Evolutionary conservation across 306 rosid species (phyloP).

Genomic region (Casuarina glauca): DNA sequence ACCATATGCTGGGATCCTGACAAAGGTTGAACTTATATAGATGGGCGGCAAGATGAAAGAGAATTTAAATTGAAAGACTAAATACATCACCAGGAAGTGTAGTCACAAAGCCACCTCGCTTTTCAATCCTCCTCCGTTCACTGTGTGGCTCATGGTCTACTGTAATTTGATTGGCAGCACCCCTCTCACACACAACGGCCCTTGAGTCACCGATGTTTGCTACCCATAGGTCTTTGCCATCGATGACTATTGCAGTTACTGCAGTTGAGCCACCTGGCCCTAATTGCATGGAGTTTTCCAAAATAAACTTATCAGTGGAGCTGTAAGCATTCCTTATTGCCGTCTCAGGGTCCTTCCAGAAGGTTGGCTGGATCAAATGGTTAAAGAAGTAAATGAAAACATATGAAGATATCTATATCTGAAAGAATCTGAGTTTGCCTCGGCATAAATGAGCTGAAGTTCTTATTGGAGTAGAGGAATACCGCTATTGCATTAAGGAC

Average conservation of each 20-base stretch:
- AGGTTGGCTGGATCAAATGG: slow-evolving; percentile 3
- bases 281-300: slow-evolving; percentile 13
- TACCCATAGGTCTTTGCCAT: slow-evolving; percentile 21
- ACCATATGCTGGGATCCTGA: background rate
- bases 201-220: slow-evolving; percentile 24
- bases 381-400: background rate
- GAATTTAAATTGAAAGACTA: background rate
- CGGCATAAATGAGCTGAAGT: background rate
- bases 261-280: slow-evolving; percentile 28
- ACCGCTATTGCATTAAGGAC: slow-evolving; percentile 1
- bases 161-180: slow-evolving; percentile 13
- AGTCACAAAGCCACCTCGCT: slow-evolving; percentile 25
- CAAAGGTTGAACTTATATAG: background rate
- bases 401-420: background rate
- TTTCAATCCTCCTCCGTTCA: slow-evolving; percentile 22
- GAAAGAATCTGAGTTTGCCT: background rate
- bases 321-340: slow-evolving; percentile 19
- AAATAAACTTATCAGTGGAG: slow-evolving; percentile 17
- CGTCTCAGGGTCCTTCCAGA: slow-evolving; percentile 7
- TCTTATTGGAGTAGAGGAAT: background rate
- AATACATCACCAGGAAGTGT: slow-evolving; percentile 18
- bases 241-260: slow-evolving; percentile 25
- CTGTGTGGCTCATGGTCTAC: slow-evolving; percentile 27
- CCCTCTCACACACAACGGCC: slow-evolving; percentile 17
- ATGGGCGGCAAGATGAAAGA: background rate